Conservation (phyloP, 345 rosid species). For the Rhodomyrtus tomentosa region DNA sequence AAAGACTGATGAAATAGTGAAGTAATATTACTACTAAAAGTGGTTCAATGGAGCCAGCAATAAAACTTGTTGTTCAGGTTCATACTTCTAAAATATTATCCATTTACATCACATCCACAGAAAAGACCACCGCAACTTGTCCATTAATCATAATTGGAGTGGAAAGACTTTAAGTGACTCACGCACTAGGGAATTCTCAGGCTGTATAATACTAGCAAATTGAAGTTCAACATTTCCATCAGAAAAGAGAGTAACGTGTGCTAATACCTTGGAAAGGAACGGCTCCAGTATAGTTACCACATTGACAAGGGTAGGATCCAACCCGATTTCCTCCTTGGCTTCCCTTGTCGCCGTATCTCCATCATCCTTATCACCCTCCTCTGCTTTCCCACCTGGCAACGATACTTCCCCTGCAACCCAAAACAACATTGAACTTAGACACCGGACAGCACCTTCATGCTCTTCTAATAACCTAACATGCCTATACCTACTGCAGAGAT, state of each 20-base stretch:
- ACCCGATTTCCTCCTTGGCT: conserved; percentile 56
- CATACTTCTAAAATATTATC: neutral
- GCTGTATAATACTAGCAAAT: neutral
- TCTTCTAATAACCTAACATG: neutral
- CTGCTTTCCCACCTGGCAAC: conserved; percentile 54
- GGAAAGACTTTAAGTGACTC: neutral
- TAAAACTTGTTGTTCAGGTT: neutral
- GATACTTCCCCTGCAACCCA: conserved; percentile 62
- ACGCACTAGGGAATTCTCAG: neutral
- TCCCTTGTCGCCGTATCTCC: conserved; percentile 50
- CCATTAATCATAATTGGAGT: neutral
- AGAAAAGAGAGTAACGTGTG: neutral
- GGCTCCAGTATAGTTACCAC: conserved; percentile 54
- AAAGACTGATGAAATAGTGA: neutral
- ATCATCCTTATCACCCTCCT: conserved; percentile 37
- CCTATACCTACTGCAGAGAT: neutral
- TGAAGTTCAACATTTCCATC: neutral
- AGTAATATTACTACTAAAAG: neutral
- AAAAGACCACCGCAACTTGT: neutral
- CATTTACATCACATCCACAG: neutral
- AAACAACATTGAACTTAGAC: neutral
- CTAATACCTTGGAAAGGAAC: conserved; percentile 73
- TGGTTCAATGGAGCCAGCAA: neutral
- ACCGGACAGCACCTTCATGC: neutral
- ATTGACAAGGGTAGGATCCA: conserved; percentile 46